These are phyloP conservation scores for Crucihimalaya himalaica DNA, from an alignment of 345 rosid species.

Conservation along the genomic window DNA sequence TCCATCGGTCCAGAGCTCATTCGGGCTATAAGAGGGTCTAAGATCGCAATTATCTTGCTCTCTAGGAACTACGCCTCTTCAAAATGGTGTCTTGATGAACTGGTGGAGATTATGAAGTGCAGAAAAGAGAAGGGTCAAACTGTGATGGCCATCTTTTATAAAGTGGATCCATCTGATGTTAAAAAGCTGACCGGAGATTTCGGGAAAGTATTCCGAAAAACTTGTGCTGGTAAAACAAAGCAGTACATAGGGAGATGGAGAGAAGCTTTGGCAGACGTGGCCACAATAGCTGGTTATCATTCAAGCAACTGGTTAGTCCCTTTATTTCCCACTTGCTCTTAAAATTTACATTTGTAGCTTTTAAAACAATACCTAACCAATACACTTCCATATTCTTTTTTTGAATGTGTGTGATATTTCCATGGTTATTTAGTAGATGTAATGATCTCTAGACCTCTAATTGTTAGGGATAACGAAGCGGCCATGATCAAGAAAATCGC, in stretches of 20 bases:
- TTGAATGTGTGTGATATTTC: too few species aligned
- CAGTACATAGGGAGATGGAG: too few species aligned
- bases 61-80: conserved; percentile 22
- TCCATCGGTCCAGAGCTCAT: too few species aligned
- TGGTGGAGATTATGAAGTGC: conserved; percentile 16
- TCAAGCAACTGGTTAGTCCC: too few species aligned
- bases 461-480: not conserved
- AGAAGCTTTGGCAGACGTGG: too few species aligned
- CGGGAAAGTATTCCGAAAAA: not conserved
- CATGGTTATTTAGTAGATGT: too few species aligned
- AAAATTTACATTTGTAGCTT: too few species aligned
- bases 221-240: not conserved
- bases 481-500: conserved; percentile 2
- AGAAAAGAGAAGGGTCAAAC: conserved; percentile 19
- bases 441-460: not conserved
- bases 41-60: not conserved
- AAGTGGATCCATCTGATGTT: conserved; percentile 15
- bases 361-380: too few species aligned
- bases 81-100: conserved; percentile 24
- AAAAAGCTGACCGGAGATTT: not conserved
- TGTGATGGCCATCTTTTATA: not conserved
- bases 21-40: not conserved
- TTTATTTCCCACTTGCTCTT: too few species aligned
- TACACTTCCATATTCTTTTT: too few species aligned
- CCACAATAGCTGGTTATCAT: too few species aligned